Evolutionary conservation across 2,329 filamentous ascomycete genomes (phyloP), one percentile per base, ranked within the genome.

Genomic region (Magnaporthiopsis incrustans): DNA sequence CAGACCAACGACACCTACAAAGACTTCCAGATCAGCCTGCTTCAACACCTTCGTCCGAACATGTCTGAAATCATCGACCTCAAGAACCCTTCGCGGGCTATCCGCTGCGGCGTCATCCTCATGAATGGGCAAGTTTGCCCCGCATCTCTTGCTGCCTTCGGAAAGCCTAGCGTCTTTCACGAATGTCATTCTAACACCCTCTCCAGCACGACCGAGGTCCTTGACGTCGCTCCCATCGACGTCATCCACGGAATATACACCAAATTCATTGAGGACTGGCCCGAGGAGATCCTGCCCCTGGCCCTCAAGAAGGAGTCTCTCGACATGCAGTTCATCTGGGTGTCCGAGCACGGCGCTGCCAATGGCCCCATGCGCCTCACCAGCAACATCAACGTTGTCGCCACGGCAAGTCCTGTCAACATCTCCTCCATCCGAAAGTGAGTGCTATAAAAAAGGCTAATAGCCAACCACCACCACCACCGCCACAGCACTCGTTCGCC

Each of bases 291-390:
- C 22, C 3, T 71, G 33, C 33, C 8, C 61, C 70, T 0, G 26
- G 65, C 0, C 38, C 25, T 71, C 22, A 66, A 67, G 44, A 38
- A 65, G 1, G 64, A 76, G 25, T 68, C 66, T 0, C 18, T 75
- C 4, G 71, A 73, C 8, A 63, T 75, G 25, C 63, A 72, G 32
- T 70, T 76, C 11, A 74, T 75, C 57, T 77, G 75, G 75, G 70
- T 77, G 18, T 72, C 72, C 3, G 71, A 76, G 62, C 65, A 66
- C 22, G 70, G 69, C 0, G 15, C 60, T 3, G 60, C 35, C 64
- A 25, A 65, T 64, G 44, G 44, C 7, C 2, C 63, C 27, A 67
- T 65, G 18, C 65, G 61, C 1, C 57, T 76, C 35, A 74, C 69
- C 12, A 69, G 68, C 53, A 70, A 68, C 32, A 70, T 75, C 25